Evolutionary conservation across 179 eudicot genomes (phyloP).

Genomic region (Spergularia azorica): DNA sequence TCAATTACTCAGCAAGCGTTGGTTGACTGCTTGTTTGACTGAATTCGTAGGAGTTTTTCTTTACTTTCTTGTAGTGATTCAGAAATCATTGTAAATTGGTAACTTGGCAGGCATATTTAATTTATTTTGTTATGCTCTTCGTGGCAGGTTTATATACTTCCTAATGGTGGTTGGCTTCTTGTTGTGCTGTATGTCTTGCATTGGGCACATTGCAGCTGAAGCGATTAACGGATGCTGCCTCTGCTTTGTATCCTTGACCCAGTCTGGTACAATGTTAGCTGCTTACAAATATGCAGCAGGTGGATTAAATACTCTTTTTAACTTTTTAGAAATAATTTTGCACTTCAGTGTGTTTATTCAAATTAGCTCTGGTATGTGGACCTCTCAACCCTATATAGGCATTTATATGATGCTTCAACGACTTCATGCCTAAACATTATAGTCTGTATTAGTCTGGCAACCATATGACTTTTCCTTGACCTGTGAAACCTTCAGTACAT

Average conservation of each 20-base stretch:
- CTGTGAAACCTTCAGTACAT: conserved; percentile 46
- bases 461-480: conserved; percentile 29
- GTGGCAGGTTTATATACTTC: conserved; percentile 74
- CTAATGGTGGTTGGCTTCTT: conserved; percentile 63
- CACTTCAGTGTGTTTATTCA: not conserved
- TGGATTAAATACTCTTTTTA: not conserved
- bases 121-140: conserved; percentile 9
- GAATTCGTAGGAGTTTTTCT: not conserved
- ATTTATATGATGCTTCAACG: not conserved
- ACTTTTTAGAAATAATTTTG: not conserved
- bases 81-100: not conserved
- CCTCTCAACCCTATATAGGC: not conserved
- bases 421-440: not conserved
- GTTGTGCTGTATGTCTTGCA: conserved; percentile 58
- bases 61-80: not conserved
- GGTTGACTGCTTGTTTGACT: not conserved
- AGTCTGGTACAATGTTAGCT: conserved; percentile 1
- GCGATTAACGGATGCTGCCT: conserved; percentile 80
- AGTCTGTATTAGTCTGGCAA: not conserved
- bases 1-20: not conserved
- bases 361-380: not conserved
- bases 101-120: not conserved
- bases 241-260: conserved; percentile 74
- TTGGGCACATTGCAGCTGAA: conserved; percentile 85
- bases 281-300: conserved; percentile 1